Base-by-base conservation (phyloP, 345 rosid species). In the Pugionium cornutum region DNA sequence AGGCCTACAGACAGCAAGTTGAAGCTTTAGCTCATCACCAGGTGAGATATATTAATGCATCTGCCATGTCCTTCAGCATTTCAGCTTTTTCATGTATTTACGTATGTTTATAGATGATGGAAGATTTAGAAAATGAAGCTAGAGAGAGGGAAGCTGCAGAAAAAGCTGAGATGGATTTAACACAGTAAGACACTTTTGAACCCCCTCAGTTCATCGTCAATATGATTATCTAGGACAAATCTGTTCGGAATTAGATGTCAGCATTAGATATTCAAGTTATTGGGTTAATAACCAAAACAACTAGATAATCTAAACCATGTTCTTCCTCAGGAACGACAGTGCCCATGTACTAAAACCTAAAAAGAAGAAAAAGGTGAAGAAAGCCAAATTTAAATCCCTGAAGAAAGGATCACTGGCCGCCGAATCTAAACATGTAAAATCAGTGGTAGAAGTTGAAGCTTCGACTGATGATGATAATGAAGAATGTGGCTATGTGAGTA, bases 1-100 rank as follows among this genome's bases (percentile, higher is more conserved):
- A 91, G 86, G 99, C 95, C n/a, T 95, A 95, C 73, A 78, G 98
- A 66, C 96, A 95, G 77, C 88, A 95, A 81, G 99, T 95, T 75
- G 92, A 91, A 77, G 82, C 81, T 49, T 81, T 95, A 77, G 89
- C 98, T 66, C 96, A 89, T 64, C 88, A 95, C 78, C 99, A 91
- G 84, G 99, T 95, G 58, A 80, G 77, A 44, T 67, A 52, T 44
- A 29, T 39, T 45, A 61, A 25, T 69, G 50, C 65, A 44, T 67
- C 2, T 55, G 33, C 27, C 10, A 9, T 67, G 6, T 58, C 46
- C 41, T 36, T 31, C 42, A 60, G 56, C 52, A 47, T 46, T 61
- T 60, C 66, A 53, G 64, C 60, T 40, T 52, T 48, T 4, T 61
- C 36, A 66, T 49, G 5, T 72, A 11, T 46, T 53, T 68, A 10